Base-by-base conservation (phyloP, 805 yeast genomes). In the Barnettozyma californica region DNA sequence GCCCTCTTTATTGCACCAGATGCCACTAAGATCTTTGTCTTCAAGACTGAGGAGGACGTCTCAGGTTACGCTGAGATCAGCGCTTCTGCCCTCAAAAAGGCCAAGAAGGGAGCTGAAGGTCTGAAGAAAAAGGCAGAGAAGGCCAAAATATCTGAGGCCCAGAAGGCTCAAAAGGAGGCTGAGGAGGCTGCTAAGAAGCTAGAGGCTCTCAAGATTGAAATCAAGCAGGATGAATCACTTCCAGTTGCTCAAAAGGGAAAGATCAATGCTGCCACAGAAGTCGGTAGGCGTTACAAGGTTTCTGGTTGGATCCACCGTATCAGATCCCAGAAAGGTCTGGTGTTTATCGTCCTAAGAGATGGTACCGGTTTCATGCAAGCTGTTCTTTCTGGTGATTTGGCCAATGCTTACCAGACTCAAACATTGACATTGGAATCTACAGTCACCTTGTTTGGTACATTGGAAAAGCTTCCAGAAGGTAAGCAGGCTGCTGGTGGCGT, bases 401-500 rank as follows among this genome's bases (percentile, higher is more conserved):
- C 98, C 52, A 81, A 84, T 64, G 96, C 97, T 43, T 82, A 85
- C 69, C 83, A 80, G 68, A 91, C 98, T 40, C 73, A 77, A 59
- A 85, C 84, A 50, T 77, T 95, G 64, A 92, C 99, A 10, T 70
- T 92, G 58, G 99, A 94, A 74, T 77, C 96, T 16, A 84, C 96
- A 14, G 76, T 95, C 29, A 66, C 82, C 44, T 70, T 94, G 50
- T 86, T 78, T 65, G 99, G 99, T 70, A 78, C 80, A 25, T 74
- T 94, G 53, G 77, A 79, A 67, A 80, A 84, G 60, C 75, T 95
- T 43, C 98, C 98, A 49, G 97, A 89, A 67, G 99, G 99, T 54
- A 91, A 94, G 68, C 75, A 85, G 56, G 99, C 99, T 9, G 97
- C 97, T 50, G 98, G 98, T 54, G 96, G 96, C 53, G 95, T 92